Evolutionary conservation across 1,139 yeast genomes (phyloP).

Genomic region (Saccharomyces hybrid): DNA sequence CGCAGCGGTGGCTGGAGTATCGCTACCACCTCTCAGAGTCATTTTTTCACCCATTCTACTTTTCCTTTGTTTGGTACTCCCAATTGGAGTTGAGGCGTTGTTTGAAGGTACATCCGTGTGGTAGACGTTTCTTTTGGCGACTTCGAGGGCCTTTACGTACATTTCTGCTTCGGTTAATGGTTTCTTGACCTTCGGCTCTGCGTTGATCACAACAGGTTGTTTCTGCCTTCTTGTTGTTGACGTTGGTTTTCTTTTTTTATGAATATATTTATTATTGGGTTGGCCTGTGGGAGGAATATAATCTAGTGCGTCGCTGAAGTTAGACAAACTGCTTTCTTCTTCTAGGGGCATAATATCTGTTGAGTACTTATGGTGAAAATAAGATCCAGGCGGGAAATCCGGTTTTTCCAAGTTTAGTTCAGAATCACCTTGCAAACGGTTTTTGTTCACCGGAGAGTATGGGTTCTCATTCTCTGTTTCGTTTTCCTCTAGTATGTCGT

Average conservation of each 20-base stretch:
- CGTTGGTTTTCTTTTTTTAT: not conserved
- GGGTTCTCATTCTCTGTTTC: not conserved
- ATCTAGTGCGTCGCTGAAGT: slow-evolving; percentile 26
- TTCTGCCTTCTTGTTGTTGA: not conserved
- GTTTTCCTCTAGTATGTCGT: slow-evolving; percentile 2
- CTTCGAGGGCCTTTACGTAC: slow-evolving; percentile 29
- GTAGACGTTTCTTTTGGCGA: slow-evolving; percentile 30
- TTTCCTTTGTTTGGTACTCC: slow-evolving; percentile 1
- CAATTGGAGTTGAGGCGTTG: not conserved
- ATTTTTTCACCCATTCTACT: slow-evolving; percentile 20
- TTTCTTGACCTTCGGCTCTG: slow-evolving; percentile 7
- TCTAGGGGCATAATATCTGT: slow-evolving; percentile 14
- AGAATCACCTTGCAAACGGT: not conserved
- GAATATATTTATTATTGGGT: not conserved
- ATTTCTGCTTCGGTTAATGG: slow-evolving; percentile 27
- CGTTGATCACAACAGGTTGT: not conserved
- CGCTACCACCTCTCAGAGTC: slow-evolving; percentile 14
- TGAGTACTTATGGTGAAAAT: not conserved
- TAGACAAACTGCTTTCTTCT: slow-evolving; percentile 22
- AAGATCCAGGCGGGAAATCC: not conserved
- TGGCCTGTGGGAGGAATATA: slow-evolving; percentile 10
- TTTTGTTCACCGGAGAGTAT: not conserved
- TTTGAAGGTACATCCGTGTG: slow-evolving; percentile 7
- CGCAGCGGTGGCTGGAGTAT: not conserved
- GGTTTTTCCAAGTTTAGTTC: not conserved